phyloP scores from a whole-genome alignment of 208 protist genomes.

The Trypanosomatidae sp. region DNA sequence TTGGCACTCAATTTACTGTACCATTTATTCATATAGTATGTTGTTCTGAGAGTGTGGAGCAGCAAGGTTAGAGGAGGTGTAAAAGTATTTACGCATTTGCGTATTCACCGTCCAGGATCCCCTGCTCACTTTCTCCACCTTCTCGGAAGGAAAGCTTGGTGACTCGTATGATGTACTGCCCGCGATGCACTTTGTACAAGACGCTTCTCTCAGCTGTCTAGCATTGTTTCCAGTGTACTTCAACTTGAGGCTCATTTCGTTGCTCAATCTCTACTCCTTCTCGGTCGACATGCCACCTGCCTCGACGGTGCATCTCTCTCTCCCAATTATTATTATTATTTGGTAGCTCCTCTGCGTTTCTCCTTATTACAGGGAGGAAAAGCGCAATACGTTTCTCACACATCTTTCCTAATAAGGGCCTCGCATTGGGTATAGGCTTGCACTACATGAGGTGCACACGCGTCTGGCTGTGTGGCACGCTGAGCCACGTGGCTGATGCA shows the following conservation, averaged over 20 bases:
- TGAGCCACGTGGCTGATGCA: constrained; percentile 45
- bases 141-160: background rate
- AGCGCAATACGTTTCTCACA: background rate
- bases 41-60: background rate
- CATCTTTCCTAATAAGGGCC: background rate
- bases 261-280: background rate
- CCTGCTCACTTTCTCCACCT: background rate
- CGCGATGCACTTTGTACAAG: background rate
- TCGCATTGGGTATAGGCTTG: background rate
- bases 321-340: too few relatives aligned
- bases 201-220: background rate
- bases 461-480: constrained; percentile 39
- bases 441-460: constrained; percentile 39
- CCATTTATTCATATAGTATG: background rate
- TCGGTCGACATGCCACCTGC: background rate
- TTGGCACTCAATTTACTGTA: background rate
- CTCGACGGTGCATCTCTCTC: too few relatives aligned
- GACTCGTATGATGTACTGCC: background rate
- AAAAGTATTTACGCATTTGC: background rate
- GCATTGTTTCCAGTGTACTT: background rate
- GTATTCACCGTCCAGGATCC: too few relatives aligned
- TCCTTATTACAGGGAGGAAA: background rate
- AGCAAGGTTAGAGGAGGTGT: background rate
- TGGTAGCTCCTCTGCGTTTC: background rate
- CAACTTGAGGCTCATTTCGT: background rate